A percentile compares a stretch with the other conserved stretches of the same genome.
These are phyloP conservation scores for Blastocystis sp. DNA, from an alignment of 352 stramenopile species.

Conservation along the genomic window DNA sequence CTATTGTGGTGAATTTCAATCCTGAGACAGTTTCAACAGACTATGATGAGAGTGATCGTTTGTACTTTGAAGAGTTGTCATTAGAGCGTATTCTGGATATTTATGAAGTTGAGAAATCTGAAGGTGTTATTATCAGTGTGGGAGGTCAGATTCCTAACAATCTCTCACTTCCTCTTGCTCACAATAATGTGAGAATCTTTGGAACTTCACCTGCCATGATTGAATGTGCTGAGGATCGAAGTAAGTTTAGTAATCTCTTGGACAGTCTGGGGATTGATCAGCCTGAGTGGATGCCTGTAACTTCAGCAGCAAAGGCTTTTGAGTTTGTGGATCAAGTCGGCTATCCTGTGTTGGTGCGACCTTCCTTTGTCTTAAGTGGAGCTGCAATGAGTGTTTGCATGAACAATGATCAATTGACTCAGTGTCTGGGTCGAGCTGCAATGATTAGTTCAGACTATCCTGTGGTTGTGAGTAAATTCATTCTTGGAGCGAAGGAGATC, in stretches of 20 bases:
- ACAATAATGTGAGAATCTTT: constrained; percentile 85
- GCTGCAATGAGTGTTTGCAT: constrained; percentile 94
- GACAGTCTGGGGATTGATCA: constrained; percentile 88
- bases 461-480: constrained; percentile 92
- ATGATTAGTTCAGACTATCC: constrained; percentile 87
- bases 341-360: constrained; percentile 89
- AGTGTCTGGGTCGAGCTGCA: constrained; percentile 80
- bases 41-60: constrained; percentile 94
- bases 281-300: constrained; percentile 82
- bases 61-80: constrained; percentile 98
- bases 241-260: constrained; percentile 91
- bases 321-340: constrained; percentile 84
- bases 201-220: constrained; percentile 88
- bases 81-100: constrained; percentile 96
- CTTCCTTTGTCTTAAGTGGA: constrained; percentile 91
- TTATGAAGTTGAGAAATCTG: constrained; percentile 85
- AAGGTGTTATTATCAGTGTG: constrained; percentile 90
- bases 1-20: constrained; percentile 99
- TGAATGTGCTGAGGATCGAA: constrained; percentile 89
- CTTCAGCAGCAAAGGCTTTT: constrained; percentile 75
- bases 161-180: constrained; percentile 82
- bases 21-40: constrained; percentile 97
- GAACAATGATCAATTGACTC: constrained; percentile 79
- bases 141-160: constrained; percentile 98
- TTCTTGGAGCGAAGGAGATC: constrained; percentile 91